Conservation (phyloP, 495 filamentous ascomycete genomes). For the Penicillium desertorum region DNA sequence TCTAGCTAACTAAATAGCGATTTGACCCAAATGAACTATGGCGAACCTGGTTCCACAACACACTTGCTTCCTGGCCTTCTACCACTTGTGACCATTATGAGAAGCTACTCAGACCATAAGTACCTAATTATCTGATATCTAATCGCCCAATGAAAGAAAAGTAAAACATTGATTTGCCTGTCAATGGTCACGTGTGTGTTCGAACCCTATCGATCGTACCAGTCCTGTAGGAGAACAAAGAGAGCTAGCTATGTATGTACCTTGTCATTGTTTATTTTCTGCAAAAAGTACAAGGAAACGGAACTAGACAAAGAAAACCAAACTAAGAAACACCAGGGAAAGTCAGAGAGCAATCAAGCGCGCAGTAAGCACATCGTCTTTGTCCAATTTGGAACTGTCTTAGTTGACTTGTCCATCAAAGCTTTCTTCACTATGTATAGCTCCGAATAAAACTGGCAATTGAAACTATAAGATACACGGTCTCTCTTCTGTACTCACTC, state of each 20-base stretch:
- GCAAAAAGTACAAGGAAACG: neutral
- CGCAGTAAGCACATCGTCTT: neutral
- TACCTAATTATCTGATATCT: neutral
- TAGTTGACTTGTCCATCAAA: neutral
- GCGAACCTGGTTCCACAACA: neutral
- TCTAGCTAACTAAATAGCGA: neutral
- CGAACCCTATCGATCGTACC: neutral
- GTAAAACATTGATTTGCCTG: neutral
- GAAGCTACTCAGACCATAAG: neutral
- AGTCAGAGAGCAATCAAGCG: neutral
- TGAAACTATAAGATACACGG: neutral
- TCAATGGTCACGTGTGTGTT: constrained; percentile 3
- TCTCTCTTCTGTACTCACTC: neutral
- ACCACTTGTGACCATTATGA: neutral
- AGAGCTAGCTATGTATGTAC: neutral
- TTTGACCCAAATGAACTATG: neutral
- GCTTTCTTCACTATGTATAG: neutral
- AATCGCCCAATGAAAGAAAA: neutral
- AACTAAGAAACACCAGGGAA: neutral
- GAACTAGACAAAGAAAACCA: neutral
- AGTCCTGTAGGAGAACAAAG: neutral
- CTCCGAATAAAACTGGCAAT: neutral
- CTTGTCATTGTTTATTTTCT: neutral
- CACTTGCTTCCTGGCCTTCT: neutral
- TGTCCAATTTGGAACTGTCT: neutral